phyloP scores from a whole-genome alignment of 805 yeast genomes.

The Candida ascalaphidarum region DNA sequence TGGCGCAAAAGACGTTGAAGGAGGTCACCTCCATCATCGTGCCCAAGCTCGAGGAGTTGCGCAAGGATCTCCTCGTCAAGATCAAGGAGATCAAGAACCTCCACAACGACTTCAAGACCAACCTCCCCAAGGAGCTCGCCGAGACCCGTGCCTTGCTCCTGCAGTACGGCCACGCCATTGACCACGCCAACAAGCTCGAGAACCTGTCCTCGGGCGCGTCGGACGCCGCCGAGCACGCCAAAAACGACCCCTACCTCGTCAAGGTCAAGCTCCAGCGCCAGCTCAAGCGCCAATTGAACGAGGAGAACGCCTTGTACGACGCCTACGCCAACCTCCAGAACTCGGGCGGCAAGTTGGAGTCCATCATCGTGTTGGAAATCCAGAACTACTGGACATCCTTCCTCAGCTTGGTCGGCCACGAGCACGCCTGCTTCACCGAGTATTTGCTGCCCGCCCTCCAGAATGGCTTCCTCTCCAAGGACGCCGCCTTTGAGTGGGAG shows the following conservation, averaged over 20 bases:
- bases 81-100: constrained; percentile 80
- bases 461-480: constrained; percentile 56
- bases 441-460: constrained; percentile 52
- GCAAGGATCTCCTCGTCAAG: constrained; percentile 69
- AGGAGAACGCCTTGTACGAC: constrained; percentile 81
- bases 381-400: constrained; percentile 74
- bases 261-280: constrained; percentile 68
- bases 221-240: constrained; percentile 11
- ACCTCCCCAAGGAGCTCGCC: constrained; percentile 50
- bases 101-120: constrained; percentile 77
- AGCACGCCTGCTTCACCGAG: constrained; percentile 64
- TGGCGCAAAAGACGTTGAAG: constrained; percentile 35
- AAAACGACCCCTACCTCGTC: constrained; percentile 75
- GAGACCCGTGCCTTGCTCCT: constrained; percentile 33
- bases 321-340: constrained; percentile 81
- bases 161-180: constrained; percentile 53
- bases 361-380: constrained; percentile 77
- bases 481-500: constrained; percentile 83
- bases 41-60: constrained; percentile 49
- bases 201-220: constrained; percentile 8
- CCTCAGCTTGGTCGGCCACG: constrained; percentile 63
- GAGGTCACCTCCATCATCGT: constrained; percentile 40
- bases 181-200: constrained; percentile 43
- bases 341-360: constrained; percentile 79
- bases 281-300: constrained; percentile 67